Base-by-base conservation (phyloP, 2,329 filamentous ascomycete genomes). In the Thyridium curvatum region DNA sequence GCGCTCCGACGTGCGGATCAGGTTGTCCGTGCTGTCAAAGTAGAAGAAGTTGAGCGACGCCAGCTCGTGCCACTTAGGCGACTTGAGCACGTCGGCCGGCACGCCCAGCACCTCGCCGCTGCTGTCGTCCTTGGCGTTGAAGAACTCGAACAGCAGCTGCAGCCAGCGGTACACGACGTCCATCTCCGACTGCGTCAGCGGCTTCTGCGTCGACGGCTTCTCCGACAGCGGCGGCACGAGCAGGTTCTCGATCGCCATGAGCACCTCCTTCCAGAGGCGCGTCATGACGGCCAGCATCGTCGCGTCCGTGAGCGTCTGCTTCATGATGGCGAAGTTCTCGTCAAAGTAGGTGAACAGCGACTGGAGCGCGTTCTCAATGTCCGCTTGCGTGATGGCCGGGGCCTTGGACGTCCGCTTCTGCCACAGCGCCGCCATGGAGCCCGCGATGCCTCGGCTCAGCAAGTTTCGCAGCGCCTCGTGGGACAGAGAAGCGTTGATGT, bases 261-360 rank as follows among this genome's bases (percentile, higher is more conserved):
- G 72, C 1, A 95, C 90, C 60, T 98, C 93, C 64, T 98, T 98
- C 93, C 93, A 98, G 6, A 98, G 67, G 33, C 93, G 81, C 16
- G 89, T 94, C 93, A 98, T 98, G 52, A 98, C 93, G 58, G 93
- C 90, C 51, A 90, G 81, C 91, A 98, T 96, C n/a, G 93, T 94
- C 41, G 88, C 83, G 41, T 89, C 84, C 1, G 93, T 97, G 41
- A 98, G 70, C 1, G 91, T 96, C 61, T 93, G 82, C 65, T 97
- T 96, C 90, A 98, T 95, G 51, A 97, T 95, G 42, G 89, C 88
- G 62, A 98, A 98, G 55, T 98, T 98, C 58, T 96, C 91, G 58
- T 98, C 87, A 57, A 98, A 98, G 60, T 98, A 98, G 39, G 81
- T 77, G 57, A 96, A 93, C 1, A 98, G 73, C 4, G 89, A 85